phyloP scores from a whole-genome alignment of 169 alveolate genomes.

The Besnoitia besnoiti region DNA sequence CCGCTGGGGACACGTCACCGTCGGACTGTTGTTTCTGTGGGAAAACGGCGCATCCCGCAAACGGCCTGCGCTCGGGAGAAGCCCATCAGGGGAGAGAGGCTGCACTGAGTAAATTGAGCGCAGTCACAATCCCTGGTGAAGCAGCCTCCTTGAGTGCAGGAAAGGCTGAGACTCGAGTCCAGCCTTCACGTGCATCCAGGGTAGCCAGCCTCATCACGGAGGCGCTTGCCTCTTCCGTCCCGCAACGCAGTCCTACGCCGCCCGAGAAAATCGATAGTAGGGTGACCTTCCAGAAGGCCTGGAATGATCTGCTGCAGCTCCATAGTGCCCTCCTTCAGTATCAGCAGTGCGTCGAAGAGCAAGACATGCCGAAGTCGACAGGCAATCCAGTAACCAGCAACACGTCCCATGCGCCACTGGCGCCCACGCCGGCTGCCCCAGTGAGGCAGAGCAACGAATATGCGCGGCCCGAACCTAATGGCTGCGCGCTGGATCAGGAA shows the following conservation, averaged over 20 bases:
- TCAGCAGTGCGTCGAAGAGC: background rate
- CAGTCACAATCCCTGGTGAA: background rate
- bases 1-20: background rate
- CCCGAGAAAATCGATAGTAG: background rate
- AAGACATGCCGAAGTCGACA: background rate
- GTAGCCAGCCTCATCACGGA: background rate
- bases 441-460: background rate
- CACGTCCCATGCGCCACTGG: background rate
- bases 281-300: background rate
- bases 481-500: no score
- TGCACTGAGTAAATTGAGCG: background rate
- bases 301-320: background rate
- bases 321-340: background rate
- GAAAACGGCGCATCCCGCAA: background rate
- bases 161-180: background rate
- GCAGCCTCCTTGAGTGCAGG: background rate
- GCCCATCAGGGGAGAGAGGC: background rate
- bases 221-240: background rate
- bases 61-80: background rate
- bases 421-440: background rate
- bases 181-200: background rate
- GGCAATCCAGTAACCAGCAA: background rate
- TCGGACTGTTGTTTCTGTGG: constrained; percentile 6
- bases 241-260: background rate
- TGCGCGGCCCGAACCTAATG: background rate